phyloP scores from a whole-genome alignment of 2,329 filamentous ascomycete genomes.

The Colletotrichum graminicola region DNA sequence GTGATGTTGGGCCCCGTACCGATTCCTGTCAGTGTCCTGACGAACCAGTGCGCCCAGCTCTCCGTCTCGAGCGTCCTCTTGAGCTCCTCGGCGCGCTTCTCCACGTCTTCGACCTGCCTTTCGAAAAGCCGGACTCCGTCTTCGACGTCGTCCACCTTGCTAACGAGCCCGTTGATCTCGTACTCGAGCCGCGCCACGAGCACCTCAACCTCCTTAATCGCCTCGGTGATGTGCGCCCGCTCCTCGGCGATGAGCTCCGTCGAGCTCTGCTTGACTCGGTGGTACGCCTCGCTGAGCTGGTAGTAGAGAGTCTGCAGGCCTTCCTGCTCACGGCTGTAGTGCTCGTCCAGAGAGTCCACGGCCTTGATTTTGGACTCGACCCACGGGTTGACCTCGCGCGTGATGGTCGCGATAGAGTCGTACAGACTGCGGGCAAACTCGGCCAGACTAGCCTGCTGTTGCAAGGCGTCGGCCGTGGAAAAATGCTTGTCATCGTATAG shows the following conservation, averaged over 20 bases:
- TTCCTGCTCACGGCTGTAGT: constrained; percentile 72
- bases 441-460: constrained; percentile 50
- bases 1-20: constrained; percentile 71
- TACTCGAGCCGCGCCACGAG: constrained; percentile 91
- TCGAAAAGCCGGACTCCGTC: constrained; percentile 85
- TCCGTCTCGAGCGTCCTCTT: constrained; percentile 73
- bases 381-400: constrained; percentile 69
- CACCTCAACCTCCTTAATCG: constrained; percentile 82
- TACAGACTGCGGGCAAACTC: constrained; percentile 70
- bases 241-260: constrained; percentile 79
- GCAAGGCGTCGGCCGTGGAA: constrained; percentile 42
- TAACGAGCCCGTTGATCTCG: constrained; percentile 83
- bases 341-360: constrained; percentile 71
- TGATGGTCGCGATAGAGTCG: constrained; percentile 64
- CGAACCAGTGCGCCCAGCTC: constrained; percentile 74
- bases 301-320: constrained; percentile 77
- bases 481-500: constrained; percentile 50
- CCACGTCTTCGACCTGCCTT: constrained; percentile 79
- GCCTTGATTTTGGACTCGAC: constrained; percentile 67
- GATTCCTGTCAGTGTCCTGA: constrained; percentile 71
- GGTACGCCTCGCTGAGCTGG: constrained; percentile 77
- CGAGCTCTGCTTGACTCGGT: constrained; percentile 74
- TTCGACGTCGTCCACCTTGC: constrained; percentile 88
- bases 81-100: constrained; percentile 72
- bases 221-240: constrained; percentile 75